Evolutionary conservation across 176 grass and related monocot species (phyloP), one percentile per base, ranked within the genome.

Genomic region (Oryza australiensis): DNA sequence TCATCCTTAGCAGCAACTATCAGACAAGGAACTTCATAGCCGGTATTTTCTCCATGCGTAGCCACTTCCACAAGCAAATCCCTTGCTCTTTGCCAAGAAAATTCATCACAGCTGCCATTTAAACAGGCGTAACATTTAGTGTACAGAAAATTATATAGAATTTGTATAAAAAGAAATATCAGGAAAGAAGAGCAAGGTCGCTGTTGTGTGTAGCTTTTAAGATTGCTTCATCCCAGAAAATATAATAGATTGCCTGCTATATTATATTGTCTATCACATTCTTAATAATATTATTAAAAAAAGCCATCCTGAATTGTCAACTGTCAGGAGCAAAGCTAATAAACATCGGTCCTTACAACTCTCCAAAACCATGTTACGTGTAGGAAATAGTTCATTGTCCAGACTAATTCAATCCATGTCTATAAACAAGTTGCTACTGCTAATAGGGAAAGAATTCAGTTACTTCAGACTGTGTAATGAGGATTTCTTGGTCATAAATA

Each of bases 1-100:
- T 99, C 96, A 27, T 99, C 93, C 87, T 99, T 99, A 28, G 96
- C 96, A 84, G 93, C 92, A 82, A 99, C 89, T 71, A 95, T 91
- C 76, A 99, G 83, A 77, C 96, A 99, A 93, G 96, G 96, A 73
- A 94, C 89, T 87, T 95, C 93, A 40, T 89, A 99, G n/a, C 96
- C 89, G 18, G 83, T 94, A 72, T 95, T 95, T 82, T 99, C 96
- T 30, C 96, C 96, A 88, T 99, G 96, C 84, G 89, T 86, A 66
- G 96, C 96, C 82, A 99, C 93, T 89, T 88, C 90, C 78, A 93
- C 80, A 77, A 99, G 86, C 89, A 99, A 90, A 62, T 95, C 89
- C 88, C 90, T 95, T 48, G 89, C 85, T 79, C 80, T 95, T 84
- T 91, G 94, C 93, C 93, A 98, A 37, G 92, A 95, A 70, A 84